phyloP scores from a whole-genome alignment of 2,329 filamentous ascomycete species.

The Epichloe scottii region DNA sequence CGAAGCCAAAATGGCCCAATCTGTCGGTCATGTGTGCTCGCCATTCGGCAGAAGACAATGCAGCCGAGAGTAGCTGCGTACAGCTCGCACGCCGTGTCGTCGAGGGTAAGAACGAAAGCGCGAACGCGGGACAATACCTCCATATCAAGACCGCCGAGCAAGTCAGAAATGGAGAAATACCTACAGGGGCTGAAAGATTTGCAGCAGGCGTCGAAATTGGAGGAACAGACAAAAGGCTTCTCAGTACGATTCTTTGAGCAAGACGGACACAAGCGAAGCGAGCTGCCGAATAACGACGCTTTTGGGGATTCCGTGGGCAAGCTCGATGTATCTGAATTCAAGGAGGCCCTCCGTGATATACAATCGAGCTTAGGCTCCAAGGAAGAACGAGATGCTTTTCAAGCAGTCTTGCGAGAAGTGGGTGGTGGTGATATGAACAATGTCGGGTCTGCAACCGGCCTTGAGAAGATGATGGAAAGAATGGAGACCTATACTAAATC shows the following conservation, averaged over 20 bases:
- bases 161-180: slow-evolving; percentile 16
- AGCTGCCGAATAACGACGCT: slow-evolving; percentile 26
- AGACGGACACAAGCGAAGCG: slow-evolving; percentile 22
- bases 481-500: slow-evolving; percentile 23
- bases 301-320: slow-evolving; percentile 26
- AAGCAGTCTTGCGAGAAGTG: slow-evolving; percentile 22
- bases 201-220: slow-evolving; percentile 9
- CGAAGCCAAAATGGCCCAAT: slow-evolving; percentile 22
- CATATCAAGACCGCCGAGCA: slow-evolving; percentile 14
- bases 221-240: slow-evolving; percentile 12
- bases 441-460: slow-evolving; percentile 19
- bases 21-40: slow-evolving; percentile 25
- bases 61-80: slow-evolving; percentile 19
- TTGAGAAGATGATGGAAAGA: slow-evolving; percentile 22
- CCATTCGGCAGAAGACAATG: slow-evolving; percentile 16
- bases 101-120: slow-evolving; percentile 9
- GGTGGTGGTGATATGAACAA: slow-evolving; percentile 17
- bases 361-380: slow-evolving; percentile 24
- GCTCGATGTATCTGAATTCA: slow-evolving; percentile 23
- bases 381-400: slow-evolving; percentile 22
- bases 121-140: slow-evolving; percentile 8
- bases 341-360: slow-evolving; percentile 24
- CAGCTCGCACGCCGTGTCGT: slow-evolving; percentile 18
- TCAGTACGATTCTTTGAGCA: slow-evolving; percentile 38
- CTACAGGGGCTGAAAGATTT: slow-evolving; percentile 17